Percentiles rank a stretch among this genome's conserved stretches.
Evolutionary conservation across 805 yeast species (phyloP).

Genomic region (Metschnikowia baotianmanensis): DNA sequence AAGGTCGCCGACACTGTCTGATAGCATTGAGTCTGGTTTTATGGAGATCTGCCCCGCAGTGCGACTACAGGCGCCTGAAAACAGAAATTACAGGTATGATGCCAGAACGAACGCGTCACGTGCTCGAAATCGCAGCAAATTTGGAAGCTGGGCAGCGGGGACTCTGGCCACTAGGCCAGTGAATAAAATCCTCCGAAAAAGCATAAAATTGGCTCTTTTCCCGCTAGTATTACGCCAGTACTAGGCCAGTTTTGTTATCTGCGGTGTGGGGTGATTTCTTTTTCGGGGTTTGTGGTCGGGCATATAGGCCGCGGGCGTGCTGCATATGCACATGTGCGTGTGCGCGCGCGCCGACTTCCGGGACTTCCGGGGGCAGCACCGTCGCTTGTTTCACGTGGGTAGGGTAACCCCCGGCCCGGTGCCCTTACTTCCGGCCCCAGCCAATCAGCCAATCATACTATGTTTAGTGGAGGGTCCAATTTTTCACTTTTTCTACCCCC

Average conservation of each 20-base stretch:
- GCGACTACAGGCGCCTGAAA: background rate
- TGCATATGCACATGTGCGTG: conserved; percentile 3
- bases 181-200: too few species aligned
- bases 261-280: conserved; percentile 2
- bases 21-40: background rate
- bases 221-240: too few species aligned
- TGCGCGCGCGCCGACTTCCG: conserved; percentile 6
- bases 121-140: too few species aligned
- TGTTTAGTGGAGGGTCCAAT: background rate
- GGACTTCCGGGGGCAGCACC: too few species aligned
- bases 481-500: background rate
- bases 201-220: too few species aligned
- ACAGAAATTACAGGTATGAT: background rate
- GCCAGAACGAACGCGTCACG: background rate
- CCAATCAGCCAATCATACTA: background rate
- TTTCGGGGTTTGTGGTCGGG: conserved; percentile 6
- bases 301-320: background rate
- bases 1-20: background rate
- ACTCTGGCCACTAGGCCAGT: too few species aligned
- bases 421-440: conserved; percentile 1
- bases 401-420: conserved; percentile 1
- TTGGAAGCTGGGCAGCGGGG: too few species aligned
- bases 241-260: conserved; percentile 5
- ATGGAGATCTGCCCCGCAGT: conserved; percentile 1
- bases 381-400: background rate